Evolutionary conservation across 805 yeast species (phyloP), one percentile per base, ranked within the genome.

Genomic region (Wilhelminamyces savonicus): DNA sequence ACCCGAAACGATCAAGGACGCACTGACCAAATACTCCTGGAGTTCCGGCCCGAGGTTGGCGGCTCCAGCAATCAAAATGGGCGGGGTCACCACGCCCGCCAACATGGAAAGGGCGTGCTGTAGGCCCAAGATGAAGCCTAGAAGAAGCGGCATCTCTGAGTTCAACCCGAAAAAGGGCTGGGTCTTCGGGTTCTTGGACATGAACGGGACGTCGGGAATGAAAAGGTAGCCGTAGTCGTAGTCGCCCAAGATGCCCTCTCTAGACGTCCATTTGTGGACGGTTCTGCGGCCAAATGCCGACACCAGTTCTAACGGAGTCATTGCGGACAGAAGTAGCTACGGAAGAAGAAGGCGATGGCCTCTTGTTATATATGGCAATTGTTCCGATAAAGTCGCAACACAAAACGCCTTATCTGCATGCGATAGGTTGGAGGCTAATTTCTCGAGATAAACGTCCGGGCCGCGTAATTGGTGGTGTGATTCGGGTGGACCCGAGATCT

Each of bases 31-130:
- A 43, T 62, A 63, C 30, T 59, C 54, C 24, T 53, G 52, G 13
- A 62, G 34, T 1, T 56, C 65, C 8, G 62, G 43, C 20, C 55
- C 59, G 27, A 87, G 63, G 50, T 82, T 69, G 7, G 90, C 90
- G 16, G 71, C 54, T 9, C 66, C 44, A 0, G 87, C 64, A 28
- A 85, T 82, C 40, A 87, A 63, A 31, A 87, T 59, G 3, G 95
- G 90, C 7, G 96, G 95, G 6, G 92, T 65, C 21, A 82, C 81
- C 29, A 87, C 74, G 47, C 96, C 96, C 11, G 95, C 96, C 59
- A 87, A 61, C 95, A 88, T 87, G 16, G 96, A 77, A 40, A 87
- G 55, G 1, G 94, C 62, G 51, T 87, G 97, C 61, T 87, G 96
- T 39, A 87, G 68, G 12, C 97, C 96, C 20, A 88, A 69, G 8